Percentiles rank a stretch among this genome's conserved stretches.
Conservation (phyloP, 257 asterid species). For the Marsdenia floribunda region DNA sequence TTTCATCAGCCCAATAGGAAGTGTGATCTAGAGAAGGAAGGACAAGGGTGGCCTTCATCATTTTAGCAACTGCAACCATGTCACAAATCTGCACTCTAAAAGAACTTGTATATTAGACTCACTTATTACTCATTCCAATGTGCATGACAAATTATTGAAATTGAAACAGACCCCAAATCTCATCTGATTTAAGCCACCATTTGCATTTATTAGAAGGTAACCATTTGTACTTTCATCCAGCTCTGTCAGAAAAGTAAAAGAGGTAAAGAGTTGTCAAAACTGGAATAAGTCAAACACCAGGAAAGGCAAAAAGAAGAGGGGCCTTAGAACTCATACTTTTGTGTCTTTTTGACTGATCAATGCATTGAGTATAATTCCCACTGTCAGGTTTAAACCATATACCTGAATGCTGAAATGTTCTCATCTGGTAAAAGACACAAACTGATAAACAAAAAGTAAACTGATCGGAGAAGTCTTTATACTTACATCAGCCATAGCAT, state of each 20-base stretch:
- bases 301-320: not conserved
- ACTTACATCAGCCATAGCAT: slow-evolving; percentile 48
- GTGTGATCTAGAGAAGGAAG: slow-evolving; percentile 96
- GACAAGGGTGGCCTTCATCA: slow-evolving; percentile 86
- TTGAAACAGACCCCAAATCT: slow-evolving; percentile 98
- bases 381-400: slow-evolving; percentile 86
- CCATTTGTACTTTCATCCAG: slow-evolving; percentile 70
- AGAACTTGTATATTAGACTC: slow-evolving; percentile 53
- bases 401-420: slow-evolving; percentile 56
- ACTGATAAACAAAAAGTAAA: not conserved
- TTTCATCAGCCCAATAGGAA: slow-evolving; percentile 95
- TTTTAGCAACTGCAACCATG: slow-evolving; percentile 96
- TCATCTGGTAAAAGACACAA: slow-evolving; percentile 15
- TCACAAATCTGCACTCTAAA: slow-evolving; percentile 99
- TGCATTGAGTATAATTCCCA: slow-evolving; percentile 75
- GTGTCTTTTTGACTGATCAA: slow-evolving; percentile 61
- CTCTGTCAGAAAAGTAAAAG: slow-evolving; percentile 36
- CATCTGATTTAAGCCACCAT: slow-evolving; percentile 99
- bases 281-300: slow-evolving; percentile 8
- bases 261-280: slow-evolving; percentile 11
- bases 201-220: slow-evolving; percentile 80
- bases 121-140: slow-evolving; percentile 19
- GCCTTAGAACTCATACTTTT: slow-evolving; percentile 49
- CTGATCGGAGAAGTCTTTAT: slow-evolving; percentile 7
- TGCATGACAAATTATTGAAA: slow-evolving; percentile 18